Evolutionary conservation across 148 eudicot species (phyloP), one percentile per base, ranked within the genome.

Genomic region (Pouteria glomerata): DNA sequence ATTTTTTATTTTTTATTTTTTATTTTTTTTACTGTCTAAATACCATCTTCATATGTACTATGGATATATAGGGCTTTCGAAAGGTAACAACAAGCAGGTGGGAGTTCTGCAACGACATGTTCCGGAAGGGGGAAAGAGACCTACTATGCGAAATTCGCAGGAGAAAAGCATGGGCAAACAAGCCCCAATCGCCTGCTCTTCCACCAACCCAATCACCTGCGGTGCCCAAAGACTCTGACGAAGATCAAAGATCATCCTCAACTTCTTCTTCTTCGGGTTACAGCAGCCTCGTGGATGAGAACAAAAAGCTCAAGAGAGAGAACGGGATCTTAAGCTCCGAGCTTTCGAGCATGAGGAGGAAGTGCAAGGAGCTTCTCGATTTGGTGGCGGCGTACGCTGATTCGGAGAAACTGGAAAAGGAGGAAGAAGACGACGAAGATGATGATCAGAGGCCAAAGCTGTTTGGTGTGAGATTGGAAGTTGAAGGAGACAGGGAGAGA

Each of bases 1-100:
- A n/a, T n/a, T n/a, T n/a, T n/a, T n/a, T n/a, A n/a, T n/a, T n/a
- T n/a, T n/a, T n/a, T n/a, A n/a, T n/a, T n/a, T n/a, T n/a, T n/a
- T n/a, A n/a, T n/a, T n/a, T n/a, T n/a, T n/a, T n/a, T n/a, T n/a
- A n/a, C n/a, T n/a, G n/a, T n/a, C n/a, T n/a, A n/a, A n/a, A n/a
- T n/a, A n/a, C n/a, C n/a, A n/a, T n/a, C n/a, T n/a, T n/a, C n/a
- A n/a, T n/a, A n/a, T n/a, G n/a, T n/a, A n/a, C n/a, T n/a, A n/a
- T n/a, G n/a, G n/a, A n/a, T n/a, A n/a, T n/a, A n/a, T 63, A 94
- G 97, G 98, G 98, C 18, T 94, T 94, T 35, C 83, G 90, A 41
- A 94, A 94, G 81, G 96, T 85, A 61, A 88, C 97, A 59, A 88
- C 96, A 66, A 89, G 52, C 71, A 71, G 96, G 27, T 91, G 98